A percentile compares a stretch with the other conserved stretches of the same genome.
phyloP scores from a whole-genome alignment of 257 asterid genomes.

The Ocimum tenuiflorum region DNA sequence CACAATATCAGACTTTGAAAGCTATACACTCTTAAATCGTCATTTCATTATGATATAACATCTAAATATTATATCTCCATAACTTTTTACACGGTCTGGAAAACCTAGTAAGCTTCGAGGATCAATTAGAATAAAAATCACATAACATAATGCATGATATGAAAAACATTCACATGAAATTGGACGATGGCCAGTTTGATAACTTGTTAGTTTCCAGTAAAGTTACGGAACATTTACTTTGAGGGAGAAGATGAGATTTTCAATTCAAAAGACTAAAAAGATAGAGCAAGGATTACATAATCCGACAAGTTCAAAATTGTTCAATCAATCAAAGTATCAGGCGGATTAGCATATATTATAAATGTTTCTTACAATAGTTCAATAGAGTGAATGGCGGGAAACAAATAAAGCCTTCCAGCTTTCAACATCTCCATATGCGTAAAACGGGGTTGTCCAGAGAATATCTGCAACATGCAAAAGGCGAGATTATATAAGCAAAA shows the following conservation, averaged over 20 bases:
- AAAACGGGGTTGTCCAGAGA: constrained; percentile 60
- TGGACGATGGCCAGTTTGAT: background rate
- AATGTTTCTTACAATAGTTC: constrained; percentile 53
- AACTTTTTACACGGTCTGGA: background rate
- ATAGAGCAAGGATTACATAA: too few relatives aligned
- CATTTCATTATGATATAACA: background rate
- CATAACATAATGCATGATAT: background rate
- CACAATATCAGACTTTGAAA: constrained; percentile 10
- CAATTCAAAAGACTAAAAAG: too few relatives aligned
- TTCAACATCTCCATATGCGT: constrained; percentile 55
- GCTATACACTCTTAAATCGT: background rate
- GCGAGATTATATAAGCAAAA: background rate
- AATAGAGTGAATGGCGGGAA: constrained; percentile 64
- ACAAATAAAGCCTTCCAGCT: constrained; percentile 54
- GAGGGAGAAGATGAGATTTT: too few relatives aligned
- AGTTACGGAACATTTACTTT: too few relatives aligned
- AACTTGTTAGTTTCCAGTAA: background rate
- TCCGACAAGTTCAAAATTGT: too few relatives aligned
- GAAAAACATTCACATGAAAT: background rate
- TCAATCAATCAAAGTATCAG: too few relatives aligned
- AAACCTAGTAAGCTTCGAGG: background rate
- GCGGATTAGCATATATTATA: background rate
- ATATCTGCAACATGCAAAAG: constrained; percentile 43
- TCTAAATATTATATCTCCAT: background rate
- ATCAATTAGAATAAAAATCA: background rate